Evolutionary conservation across 805 yeast species (phyloP).

Genomic region (Suhomyces emberorum): DNA sequence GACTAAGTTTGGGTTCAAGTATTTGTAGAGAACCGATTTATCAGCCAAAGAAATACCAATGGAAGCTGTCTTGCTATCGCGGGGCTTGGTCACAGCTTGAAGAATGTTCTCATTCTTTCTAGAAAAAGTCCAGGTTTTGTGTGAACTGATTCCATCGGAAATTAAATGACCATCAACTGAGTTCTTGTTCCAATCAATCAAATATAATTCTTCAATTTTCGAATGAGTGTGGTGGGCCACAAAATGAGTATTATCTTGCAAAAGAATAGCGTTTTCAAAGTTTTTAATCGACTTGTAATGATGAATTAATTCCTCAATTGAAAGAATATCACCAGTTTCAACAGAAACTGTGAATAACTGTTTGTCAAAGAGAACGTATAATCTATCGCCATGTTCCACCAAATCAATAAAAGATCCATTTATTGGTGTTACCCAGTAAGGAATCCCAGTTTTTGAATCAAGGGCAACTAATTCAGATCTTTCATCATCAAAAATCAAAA

Average conservation of each 20-base stretch:
- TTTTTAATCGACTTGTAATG: not conserved
- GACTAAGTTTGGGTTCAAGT: slow-evolving; percentile 66
- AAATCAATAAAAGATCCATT: slow-evolving; percentile 8
- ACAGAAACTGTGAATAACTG: slow-evolving; percentile 9
- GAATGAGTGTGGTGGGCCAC: not conserved
- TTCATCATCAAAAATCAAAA: slow-evolving; percentile 24
- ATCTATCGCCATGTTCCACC: slow-evolving; percentile 11
- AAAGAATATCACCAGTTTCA: slow-evolving; percentile 16
- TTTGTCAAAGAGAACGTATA: slow-evolving; percentile 13
- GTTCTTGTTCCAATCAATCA: slow-evolving; percentile 11
- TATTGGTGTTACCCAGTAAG: not conserved
- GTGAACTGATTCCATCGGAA: slow-evolving; percentile 8
- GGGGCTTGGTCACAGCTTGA: slow-evolving; percentile 18
- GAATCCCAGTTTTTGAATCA: slow-evolving; percentile 7
- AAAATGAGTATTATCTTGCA: not conserved
- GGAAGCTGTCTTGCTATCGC: slow-evolving; percentile 37
- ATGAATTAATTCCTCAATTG: not conserved
- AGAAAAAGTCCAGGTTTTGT: slow-evolving; percentile 30
- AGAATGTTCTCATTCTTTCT: slow-evolving; percentile 16
- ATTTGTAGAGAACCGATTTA: slow-evolving; percentile 77
- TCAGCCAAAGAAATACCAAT: slow-evolving; percentile 68
- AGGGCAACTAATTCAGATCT: slow-evolving; percentile 7
- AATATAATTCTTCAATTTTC: slow-evolving; percentile 9
- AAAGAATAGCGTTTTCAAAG: not conserved
- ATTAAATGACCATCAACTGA: slow-evolving; percentile 22